These are phyloP conservation scores for Uronychia setigera DNA, from an alignment of 73 alveolate species.

Conservation along the genomic window DNA sequence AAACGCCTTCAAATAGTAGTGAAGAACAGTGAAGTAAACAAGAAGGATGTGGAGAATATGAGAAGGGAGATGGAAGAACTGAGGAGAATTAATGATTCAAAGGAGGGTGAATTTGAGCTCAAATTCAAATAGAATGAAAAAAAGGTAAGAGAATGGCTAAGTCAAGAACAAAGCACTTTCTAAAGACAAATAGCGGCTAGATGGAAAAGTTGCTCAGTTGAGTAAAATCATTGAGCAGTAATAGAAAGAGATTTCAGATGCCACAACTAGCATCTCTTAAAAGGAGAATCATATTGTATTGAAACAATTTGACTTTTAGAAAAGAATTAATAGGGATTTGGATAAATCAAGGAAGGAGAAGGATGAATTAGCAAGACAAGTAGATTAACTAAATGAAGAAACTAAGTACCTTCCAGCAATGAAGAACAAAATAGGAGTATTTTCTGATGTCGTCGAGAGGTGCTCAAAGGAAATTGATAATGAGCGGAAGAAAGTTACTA, in stretches of 20 bases:
- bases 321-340: neutral
- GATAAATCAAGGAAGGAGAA: neutral
- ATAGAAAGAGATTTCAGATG: neutral
- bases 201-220: neutral
- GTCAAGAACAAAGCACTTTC: neutral
- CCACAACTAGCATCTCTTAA: neutral
- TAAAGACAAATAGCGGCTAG: neutral
- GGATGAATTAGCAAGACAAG: neutral
- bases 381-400: neutral
- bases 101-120: neutral
- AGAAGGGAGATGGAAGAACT: neutral
- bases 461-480: neutral
- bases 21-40: neutral
- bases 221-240: neutral
- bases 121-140: neutral
- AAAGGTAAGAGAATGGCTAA: neutral
- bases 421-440: constrained; percentile 1
- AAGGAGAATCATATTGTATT: neutral
- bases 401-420: neutral
- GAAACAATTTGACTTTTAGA: neutral
- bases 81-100: too few species aligned
- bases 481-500: constrained; percentile 3
- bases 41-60: neutral
- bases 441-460: constrained; percentile 2
- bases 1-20: neutral